These are phyloP conservation scores for Triadica sebifera DNA, from an alignment of 345 rosid species.

Conservation along the genomic window DNA sequence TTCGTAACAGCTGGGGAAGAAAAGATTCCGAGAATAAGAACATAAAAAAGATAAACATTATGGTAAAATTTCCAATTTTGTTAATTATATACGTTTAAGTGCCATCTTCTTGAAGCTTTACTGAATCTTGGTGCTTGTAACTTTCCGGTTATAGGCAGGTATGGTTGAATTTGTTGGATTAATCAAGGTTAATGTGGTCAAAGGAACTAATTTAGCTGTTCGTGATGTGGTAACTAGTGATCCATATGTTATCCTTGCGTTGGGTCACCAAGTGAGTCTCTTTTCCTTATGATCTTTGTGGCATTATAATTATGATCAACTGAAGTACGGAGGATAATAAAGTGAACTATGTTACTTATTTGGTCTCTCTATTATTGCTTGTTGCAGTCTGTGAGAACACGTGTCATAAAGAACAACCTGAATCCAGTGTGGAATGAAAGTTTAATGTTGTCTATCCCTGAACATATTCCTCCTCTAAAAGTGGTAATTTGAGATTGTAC, in stretches of 20 bases:
- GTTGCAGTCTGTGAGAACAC: constrained; percentile 79
- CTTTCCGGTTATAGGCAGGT: constrained; percentile 62
- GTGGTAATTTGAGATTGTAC: constrained; percentile 50
- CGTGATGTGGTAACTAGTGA: constrained; percentile 90
- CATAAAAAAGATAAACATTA: constrained; percentile 62
- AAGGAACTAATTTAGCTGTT: constrained; percentile 88
- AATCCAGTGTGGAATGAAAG: constrained; percentile 99
- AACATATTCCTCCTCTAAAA: constrained; percentile 79
- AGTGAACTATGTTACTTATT: constrained; percentile 4
- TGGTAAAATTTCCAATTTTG: constrained; percentile 46
- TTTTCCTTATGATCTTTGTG: constrained; percentile 2
- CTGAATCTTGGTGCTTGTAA: constrained; percentile 17
- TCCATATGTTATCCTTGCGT: constrained; percentile 81
- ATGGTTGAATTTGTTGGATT: constrained; percentile 98
- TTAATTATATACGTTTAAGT: not conserved
- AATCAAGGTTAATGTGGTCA: constrained; percentile 90
- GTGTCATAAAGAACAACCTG: constrained; percentile 89
- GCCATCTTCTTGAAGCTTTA: not conserved
- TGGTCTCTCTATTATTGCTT: constrained; percentile 4
- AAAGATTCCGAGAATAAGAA: constrained; percentile 59
- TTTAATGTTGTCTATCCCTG: constrained; percentile 92
- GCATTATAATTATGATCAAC: not conserved
- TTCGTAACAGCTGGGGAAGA: constrained; percentile 91
- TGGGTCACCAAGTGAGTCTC: constrained; percentile 83
- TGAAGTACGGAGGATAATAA: constrained; percentile 8